A percentile compares a stretch with the other conserved stretches of the same genome.
These are phyloP conservation scores for Aspergillus neoniger DNA, from an alignment of 2,329 filamentous ascomycete species.

Conservation along the genomic window DNA sequence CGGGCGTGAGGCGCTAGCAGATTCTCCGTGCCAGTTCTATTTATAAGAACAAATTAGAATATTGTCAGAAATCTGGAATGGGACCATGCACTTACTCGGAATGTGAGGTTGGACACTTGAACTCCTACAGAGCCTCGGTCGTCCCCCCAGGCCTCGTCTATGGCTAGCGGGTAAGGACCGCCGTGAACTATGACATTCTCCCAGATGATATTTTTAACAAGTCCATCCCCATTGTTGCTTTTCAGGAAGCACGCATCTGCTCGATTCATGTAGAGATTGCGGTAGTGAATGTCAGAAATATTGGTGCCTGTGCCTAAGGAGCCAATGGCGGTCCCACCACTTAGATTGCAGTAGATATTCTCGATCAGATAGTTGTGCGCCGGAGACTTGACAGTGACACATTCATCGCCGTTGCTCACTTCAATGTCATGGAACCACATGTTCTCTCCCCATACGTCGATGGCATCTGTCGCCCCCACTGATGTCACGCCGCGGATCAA, in stretches of 20 bases:
- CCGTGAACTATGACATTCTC: neutral
- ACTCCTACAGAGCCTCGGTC: neutral
- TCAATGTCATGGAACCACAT: slow-evolving; percentile 26
- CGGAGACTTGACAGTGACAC: slow-evolving; percentile 12
- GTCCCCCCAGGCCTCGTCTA: neutral
- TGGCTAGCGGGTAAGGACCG: neutral
- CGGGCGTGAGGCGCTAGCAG: neutral
- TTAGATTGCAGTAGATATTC: neutral
- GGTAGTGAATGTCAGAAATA: neutral
- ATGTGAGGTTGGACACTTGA: neutral
- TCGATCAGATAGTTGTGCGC: neutral
- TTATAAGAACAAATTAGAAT: too few relatives aligned
- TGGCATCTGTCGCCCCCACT: slow-evolving; percentile 46
- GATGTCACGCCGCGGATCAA: slow-evolving; percentile 54
- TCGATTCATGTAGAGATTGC: neutral
- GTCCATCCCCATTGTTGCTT: neutral
- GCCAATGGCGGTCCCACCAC: slow-evolving; percentile 1
- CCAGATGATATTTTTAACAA: neutral
- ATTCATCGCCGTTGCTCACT: slow-evolving; percentile 23
- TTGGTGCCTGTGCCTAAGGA: neutral
- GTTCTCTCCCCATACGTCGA: slow-evolving; percentile 27
- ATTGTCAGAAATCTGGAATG: too few relatives aligned
- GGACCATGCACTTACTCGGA: neutral
- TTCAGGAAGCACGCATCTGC: neutral
- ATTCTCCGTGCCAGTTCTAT: slow-evolving; percentile 1